These are phyloP conservation scores for Lachancea meyersii DNA, from an alignment of 805 yeast species.

Conservation along the genomic window DNA sequence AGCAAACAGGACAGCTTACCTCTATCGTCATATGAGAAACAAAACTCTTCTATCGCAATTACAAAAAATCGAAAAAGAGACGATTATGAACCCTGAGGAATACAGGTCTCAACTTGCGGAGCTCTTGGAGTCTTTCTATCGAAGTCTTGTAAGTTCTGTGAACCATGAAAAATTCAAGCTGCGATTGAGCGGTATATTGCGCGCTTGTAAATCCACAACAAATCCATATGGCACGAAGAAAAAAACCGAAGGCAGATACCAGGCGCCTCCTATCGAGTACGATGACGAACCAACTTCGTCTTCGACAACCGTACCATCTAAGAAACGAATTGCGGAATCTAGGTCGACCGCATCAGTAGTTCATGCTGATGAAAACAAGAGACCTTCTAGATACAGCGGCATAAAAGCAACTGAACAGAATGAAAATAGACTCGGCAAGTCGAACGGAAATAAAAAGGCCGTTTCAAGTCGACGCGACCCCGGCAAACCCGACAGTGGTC, in stretches of 20 bases:
- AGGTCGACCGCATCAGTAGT: background rate
- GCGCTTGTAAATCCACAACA: conserved; percentile 6
- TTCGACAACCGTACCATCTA: background rate
- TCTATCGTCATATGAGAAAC: conserved; percentile 15
- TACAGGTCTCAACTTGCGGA: conserved; percentile 4
- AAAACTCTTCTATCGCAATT: conserved; percentile 3
- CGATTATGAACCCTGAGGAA: background rate
- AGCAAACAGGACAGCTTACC: conserved; percentile 13
- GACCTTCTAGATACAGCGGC: conserved; percentile 4
- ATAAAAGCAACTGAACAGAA: background rate
- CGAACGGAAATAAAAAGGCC: background rate
- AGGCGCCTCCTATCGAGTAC: conserved; percentile 1
- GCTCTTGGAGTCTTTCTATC: conserved; percentile 12
- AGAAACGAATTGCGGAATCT: background rate
- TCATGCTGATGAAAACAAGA: background rate
- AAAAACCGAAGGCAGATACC: background rate
- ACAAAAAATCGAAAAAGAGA: conserved; percentile 7
- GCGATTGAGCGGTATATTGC: background rate
- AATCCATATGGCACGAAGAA: conserved; percentile 2
- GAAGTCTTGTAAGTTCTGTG: conserved; percentile 13
- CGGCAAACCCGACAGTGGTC: background rate
- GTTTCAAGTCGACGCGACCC: background rate
- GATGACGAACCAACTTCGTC: conserved; percentile 4
- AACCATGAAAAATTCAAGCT: conserved; percentile 6
- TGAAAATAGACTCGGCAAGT: background rate